Conservation (phyloP, 495 filamentous ascomycete species). For the Saxophila tyrrhenica region DNA sequence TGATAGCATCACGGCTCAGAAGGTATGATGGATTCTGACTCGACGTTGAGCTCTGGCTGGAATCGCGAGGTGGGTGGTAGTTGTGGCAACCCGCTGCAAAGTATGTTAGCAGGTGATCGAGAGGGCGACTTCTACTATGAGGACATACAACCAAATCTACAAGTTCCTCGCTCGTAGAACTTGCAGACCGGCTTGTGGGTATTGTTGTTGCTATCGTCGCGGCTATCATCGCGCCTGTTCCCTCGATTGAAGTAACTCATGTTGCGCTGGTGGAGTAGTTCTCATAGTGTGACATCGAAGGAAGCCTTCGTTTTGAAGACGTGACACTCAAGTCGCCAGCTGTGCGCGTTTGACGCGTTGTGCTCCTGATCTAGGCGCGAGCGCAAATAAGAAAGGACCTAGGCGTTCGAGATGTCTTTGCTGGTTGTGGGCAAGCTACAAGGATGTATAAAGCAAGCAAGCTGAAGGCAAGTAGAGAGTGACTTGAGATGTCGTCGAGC, state of each 20-base stretch:
- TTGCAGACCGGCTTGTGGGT: constrained; percentile 41
- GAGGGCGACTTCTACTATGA: constrained; percentile 5
- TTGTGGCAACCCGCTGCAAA: constrained; percentile 40
- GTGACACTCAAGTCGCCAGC: too few relatives aligned
- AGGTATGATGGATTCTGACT: constrained; percentile 28
- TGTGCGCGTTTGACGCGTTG: too few relatives aligned
- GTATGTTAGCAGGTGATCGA: background rate
- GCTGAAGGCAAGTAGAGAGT: too few relatives aligned
- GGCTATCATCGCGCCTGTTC: background rate
- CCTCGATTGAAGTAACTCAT: constrained; percentile 1
- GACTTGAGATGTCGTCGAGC: too few relatives aligned
- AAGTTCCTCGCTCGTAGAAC: constrained; percentile 62
- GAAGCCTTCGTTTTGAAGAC: too few relatives aligned
- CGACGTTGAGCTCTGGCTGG: background rate
- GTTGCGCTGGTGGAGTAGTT: background rate
- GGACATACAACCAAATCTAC: constrained; percentile 46
- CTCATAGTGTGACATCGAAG: background rate
- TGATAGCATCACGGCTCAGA: constrained; percentile 46
- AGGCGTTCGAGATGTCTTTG: too few relatives aligned
- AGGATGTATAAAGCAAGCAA: too few relatives aligned
- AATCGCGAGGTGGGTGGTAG: constrained; percentile 34
- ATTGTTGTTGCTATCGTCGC: constrained; percentile 2
- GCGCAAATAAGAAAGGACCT: too few relatives aligned
- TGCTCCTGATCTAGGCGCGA: too few relatives aligned
- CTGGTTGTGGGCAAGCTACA: too few relatives aligned